phyloP scores from a whole-genome alignment of 306 rosid genomes.

The Senna tora region DNA sequence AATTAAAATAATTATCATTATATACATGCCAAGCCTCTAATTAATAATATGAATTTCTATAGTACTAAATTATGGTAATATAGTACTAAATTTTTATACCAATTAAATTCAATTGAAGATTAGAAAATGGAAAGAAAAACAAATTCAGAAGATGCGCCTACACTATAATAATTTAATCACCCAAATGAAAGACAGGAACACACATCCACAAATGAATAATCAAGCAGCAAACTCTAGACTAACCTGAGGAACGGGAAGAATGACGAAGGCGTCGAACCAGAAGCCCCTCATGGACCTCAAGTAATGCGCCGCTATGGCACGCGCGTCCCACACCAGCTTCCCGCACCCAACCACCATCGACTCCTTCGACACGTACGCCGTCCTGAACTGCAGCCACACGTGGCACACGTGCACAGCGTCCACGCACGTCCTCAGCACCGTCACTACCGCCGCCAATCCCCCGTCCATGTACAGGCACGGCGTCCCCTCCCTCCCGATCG shows the following conservation, averaged over 20 bases:
- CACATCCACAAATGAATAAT: too few species aligned
- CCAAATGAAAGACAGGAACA: too few species aligned
- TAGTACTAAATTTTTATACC: too few species aligned
- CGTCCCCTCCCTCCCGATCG: slow-evolving; percentile 78
- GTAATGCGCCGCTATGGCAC: slow-evolving; percentile 77
- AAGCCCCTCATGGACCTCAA: slow-evolving; percentile 73
- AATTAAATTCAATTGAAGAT: too few species aligned
- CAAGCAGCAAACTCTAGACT: too few species aligned
- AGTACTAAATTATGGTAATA: too few species aligned
- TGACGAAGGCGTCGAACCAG: slow-evolving; percentile 94
- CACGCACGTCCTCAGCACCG: slow-evolving; percentile 66
- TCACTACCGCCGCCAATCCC: slow-evolving; percentile 68
- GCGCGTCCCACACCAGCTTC: slow-evolving; percentile 95
- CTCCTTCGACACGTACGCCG: slow-evolving; percentile 88
- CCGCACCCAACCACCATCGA: slow-evolving; percentile 95
- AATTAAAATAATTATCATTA: too few species aligned
- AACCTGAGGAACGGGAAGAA: slow-evolving; percentile 65
- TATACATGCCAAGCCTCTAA: too few species aligned
- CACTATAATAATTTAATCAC: too few species aligned
- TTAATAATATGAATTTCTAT: too few species aligned
- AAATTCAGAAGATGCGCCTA: too few species aligned
- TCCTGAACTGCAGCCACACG: slow-evolving; percentile 83
- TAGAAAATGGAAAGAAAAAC: too few species aligned
- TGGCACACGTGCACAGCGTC: slow-evolving; percentile 80
- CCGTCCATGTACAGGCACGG: slow-evolving; percentile 98